Conservation (phyloP, 805 yeast genomes). For the Ogataea trehalophila region DNA sequence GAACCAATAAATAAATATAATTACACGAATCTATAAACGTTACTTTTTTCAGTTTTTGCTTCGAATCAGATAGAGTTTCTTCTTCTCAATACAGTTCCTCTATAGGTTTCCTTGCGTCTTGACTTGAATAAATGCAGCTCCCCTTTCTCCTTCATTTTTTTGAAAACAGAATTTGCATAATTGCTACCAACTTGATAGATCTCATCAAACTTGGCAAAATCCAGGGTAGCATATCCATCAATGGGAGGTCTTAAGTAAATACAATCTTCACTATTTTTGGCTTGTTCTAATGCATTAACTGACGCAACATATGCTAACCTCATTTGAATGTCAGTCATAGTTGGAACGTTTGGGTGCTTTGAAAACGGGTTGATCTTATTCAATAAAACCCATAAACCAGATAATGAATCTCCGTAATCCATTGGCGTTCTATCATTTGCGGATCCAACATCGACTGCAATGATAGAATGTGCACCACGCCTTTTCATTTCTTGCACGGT, state of each 20-base stretch:
- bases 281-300: constrained; percentile 86
- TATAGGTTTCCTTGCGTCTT: constrained; percentile 26
- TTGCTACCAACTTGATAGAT: constrained; percentile 74
- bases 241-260: constrained; percentile 90
- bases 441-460: constrained; percentile 96
- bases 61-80: constrained; percentile 54
- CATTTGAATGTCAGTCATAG: constrained; percentile 91
- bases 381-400: constrained; percentile 86
- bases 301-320: constrained; percentile 92
- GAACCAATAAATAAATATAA: too few relatives aligned
- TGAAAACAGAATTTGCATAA: constrained; percentile 60
- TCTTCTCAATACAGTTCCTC: constrained; percentile 36
- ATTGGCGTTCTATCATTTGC: constrained; percentile 87
- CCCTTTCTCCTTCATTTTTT: constrained; percentile 46
- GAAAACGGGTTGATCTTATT: constrained; percentile 91
- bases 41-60: too few relatives aligned
- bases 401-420: constrained; percentile 87
- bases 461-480: constrained; percentile 77
- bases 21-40: too few relatives aligned
- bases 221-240: constrained; percentile 86
- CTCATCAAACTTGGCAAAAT: constrained; percentile 88
- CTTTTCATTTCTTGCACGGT: constrained; percentile 91
- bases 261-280: constrained; percentile 80
- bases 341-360: constrained; percentile 80
- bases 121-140: constrained; percentile 64